phyloP scores from a whole-genome alignment of 1,284 basidiomycete species.

The Leccinum holopus region DNA sequence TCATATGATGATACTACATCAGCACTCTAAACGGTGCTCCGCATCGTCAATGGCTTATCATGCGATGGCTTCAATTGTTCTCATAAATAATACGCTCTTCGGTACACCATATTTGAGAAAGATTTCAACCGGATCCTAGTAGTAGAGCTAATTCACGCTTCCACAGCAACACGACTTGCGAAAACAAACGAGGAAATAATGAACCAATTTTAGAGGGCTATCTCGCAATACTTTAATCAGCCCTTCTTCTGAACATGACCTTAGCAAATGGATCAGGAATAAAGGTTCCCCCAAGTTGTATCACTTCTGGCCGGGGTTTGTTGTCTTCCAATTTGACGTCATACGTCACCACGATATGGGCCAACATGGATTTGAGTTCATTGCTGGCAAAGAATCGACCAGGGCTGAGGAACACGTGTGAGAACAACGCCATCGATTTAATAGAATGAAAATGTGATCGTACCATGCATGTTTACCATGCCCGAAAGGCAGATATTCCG shows the following conservation, averaged over 20 bases:
- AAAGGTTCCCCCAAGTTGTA: not conserved
- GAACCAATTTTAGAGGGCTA: not conserved
- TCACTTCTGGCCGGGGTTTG: not conserved
- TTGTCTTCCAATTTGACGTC: not conserved
- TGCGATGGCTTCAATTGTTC: not conserved
- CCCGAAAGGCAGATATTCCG: not conserved
- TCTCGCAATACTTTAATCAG: not conserved
- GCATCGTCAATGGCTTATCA: not conserved
- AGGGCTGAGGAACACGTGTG: not conserved
- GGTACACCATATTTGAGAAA: not conserved
- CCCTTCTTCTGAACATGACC: not conserved
- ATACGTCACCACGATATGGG: not conserved
- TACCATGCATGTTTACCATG: not conserved
- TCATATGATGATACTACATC: no score
- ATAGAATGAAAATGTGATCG: not conserved
- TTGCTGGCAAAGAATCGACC: not conserved
- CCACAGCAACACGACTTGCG: not conserved
- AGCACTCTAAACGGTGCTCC: not conserved
- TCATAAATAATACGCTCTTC: not conserved
- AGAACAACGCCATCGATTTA: not conserved
- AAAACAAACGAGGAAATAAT: not conserved
- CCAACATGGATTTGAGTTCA: not conserved
- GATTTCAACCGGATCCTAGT: not conserved
- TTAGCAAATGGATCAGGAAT: not conserved
- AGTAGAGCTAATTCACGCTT: not conserved